Evolutionary conservation across 2,329 filamentous ascomycete species (phyloP).

Genomic region (Meredithiella fracta): DNA sequence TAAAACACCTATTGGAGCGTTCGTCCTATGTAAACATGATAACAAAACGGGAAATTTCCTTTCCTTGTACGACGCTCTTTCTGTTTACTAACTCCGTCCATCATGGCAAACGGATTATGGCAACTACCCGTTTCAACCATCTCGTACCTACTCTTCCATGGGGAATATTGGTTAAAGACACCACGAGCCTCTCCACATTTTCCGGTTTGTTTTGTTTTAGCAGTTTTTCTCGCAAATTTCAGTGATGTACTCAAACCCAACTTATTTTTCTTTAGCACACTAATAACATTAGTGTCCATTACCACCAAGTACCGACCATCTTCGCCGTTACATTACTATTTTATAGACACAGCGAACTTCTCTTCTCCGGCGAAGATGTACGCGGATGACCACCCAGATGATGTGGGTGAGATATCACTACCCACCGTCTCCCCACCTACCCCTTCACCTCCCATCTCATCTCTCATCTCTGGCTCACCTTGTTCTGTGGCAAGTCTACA

Average conservation of each 20-base stretch:
- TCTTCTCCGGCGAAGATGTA: not conserved
- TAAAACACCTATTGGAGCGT: not conserved
- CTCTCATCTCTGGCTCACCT: not conserved
- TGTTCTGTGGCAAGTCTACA: not conserved
- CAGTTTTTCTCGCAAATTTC: not conserved
- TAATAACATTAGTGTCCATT: not conserved
- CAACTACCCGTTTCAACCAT: not conserved
- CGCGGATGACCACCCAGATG: not conserved
- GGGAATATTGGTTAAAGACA: not conserved
- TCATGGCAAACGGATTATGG: not conserved
- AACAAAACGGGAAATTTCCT: not conserved
- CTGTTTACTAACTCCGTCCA: not conserved
- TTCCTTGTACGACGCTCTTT: not conserved
- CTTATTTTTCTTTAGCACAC: not conserved
- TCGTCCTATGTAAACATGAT: not conserved
- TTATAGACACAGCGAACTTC: not conserved
- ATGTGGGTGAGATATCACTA: not conserved
- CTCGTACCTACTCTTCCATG: not conserved
- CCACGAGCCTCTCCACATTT: not conserved
- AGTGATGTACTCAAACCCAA: not conserved
- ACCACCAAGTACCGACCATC: not conserved
- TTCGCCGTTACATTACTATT: not conserved
- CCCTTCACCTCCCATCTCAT: not conserved
- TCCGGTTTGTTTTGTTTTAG: not conserved
- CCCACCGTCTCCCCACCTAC: conserved; percentile 2